Base-by-base conservation (phyloP, 148 eudicot species). In the Rhododendron mucronatum region DNA sequence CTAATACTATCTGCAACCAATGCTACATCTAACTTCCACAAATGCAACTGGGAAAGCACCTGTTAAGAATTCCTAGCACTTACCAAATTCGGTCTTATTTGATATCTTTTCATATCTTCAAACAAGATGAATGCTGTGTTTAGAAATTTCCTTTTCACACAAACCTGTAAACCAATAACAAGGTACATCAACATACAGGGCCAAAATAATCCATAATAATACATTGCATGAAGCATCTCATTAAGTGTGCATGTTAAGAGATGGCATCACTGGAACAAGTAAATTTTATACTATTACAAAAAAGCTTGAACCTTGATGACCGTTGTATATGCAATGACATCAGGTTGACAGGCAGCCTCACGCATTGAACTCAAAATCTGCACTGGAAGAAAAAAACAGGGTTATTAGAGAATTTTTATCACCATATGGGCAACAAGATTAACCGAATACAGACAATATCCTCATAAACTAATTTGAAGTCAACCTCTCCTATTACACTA, bases 1-100 rank as follows among this genome's bases (percentile, higher is more conserved):
- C 16, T 23, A 21, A 47, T 18, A 57, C 63, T 57, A 57, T 80
- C 44, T 30, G 30, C 83, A 30, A 80, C 20, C 51, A 33, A 20
- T 80, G 63, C 44, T 37, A 51, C 5, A 2, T 53, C 44, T 80
- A 30, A 51, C n/a, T 30, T 51, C 65, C 65, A 30, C 39, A 45
- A 28, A 80, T 50, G 30, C 41, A 30, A 55, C 48, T 37, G 63
- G 13, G 33, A 86, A 26, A 81, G 80, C 48, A 37, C 28, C 50
- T 67, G 11, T 53, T 45, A 65, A 84, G 76, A 28, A 12, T 81
- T 63, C 30, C 69, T 73, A 39, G 75, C 48, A 86, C 91, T 86
- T 78, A 96, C 99, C 94, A 93, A 51, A 90, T 96, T 96, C 84
- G 99, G 99, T 89, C 91, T 91, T 89, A 96, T 88, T 61, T 90